phyloP scores from a whole-genome alignment of 805 yeast genomes.

The Cyberlindnera petersonii region DNA sequence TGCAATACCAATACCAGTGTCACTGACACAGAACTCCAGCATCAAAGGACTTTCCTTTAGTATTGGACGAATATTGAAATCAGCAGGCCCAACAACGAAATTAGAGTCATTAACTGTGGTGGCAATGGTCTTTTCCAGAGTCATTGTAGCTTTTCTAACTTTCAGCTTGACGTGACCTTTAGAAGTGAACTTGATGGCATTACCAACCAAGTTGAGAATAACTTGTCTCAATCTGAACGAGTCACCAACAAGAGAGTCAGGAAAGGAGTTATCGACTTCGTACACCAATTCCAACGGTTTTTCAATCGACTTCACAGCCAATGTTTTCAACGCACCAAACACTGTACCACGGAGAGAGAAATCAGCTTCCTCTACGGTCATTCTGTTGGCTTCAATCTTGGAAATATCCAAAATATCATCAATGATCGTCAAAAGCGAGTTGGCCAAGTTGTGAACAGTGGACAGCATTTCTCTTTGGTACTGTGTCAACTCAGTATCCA shows the following conservation, averaged over 20 bases:
- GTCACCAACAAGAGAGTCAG: slow-evolving; percentile 83
- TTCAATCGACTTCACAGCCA: slow-evolving; percentile 87
- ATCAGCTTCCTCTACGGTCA: slow-evolving; percentile 89
- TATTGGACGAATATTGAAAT: slow-evolving; percentile 18
- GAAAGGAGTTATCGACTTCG: slow-evolving; percentile 82
- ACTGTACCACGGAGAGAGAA: slow-evolving; percentile 83
- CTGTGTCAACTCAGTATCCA: slow-evolving; percentile 85
- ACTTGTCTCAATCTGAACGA: slow-evolving; percentile 86
- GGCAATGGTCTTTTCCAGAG: slow-evolving; percentile 24
- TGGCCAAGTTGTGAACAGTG: slow-evolving; percentile 84
- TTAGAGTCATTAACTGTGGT: slow-evolving; percentile 29
- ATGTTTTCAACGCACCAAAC: slow-evolving; percentile 83
- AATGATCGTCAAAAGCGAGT: slow-evolving; percentile 77
- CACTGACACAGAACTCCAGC: slow-evolving; percentile 81
- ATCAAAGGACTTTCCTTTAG: slow-evolving; percentile 35
- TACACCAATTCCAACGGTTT: slow-evolving; percentile 76
- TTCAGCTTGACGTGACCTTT: slow-evolving; percentile 76
- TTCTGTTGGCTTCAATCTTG: slow-evolving; percentile 88
- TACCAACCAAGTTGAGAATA: slow-evolving; percentile 80
- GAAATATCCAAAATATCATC: slow-evolving; percentile 91
- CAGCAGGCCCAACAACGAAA: slow-evolving; percentile 25
- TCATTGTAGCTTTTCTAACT: slow-evolving; percentile 51
- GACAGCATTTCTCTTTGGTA: slow-evolving; percentile 90
- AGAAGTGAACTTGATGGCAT: slow-evolving; percentile 84
- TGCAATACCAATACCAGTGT: slow-evolving; percentile 88